Evolutionary conservation across 2,329 filamentous ascomycete genomes (phyloP).

Genomic region (Penicillium psychrosexuale): DNA sequence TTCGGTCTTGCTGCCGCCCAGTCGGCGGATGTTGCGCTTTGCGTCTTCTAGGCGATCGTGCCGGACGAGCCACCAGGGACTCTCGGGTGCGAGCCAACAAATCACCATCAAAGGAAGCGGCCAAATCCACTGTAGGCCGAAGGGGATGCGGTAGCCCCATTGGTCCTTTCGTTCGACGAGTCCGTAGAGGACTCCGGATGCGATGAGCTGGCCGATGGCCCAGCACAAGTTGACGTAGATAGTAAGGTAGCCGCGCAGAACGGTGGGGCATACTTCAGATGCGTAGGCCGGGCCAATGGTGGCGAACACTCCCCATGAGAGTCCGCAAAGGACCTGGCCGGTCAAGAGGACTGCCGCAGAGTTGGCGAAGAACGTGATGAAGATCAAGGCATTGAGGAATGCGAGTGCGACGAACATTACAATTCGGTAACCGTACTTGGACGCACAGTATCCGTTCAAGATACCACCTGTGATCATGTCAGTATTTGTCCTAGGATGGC

Average conservation of each 20-base stretch:
- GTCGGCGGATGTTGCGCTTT: constrained; percentile 19
- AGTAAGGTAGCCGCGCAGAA: constrained; percentile 33
- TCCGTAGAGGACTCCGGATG: constrained; percentile 30
- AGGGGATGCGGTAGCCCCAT: constrained; percentile 40
- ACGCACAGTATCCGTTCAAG: constrained; percentile 29
- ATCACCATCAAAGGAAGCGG: constrained; percentile 23
- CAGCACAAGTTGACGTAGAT: constrained; percentile 43
- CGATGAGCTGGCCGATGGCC: constrained; percentile 31
- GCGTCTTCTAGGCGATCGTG: constrained; percentile 23
- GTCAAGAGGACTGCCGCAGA: constrained; percentile 45
- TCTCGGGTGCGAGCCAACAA: constrained; percentile 26
- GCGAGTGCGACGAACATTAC: constrained; percentile 46
- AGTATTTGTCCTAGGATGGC: neutral
- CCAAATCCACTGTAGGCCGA: constrained; percentile 33
- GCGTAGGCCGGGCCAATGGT: constrained; percentile 28
- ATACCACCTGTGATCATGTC: constrained; percentile 24
- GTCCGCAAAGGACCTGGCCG: constrained; percentile 48
- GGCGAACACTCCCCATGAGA: constrained; percentile 39
- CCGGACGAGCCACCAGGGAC: constrained; percentile 28
- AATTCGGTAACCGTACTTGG: constrained; percentile 43
- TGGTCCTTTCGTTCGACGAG: constrained; percentile 30
- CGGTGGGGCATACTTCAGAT: constrained; percentile 29
- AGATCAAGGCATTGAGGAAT: constrained; percentile 46
- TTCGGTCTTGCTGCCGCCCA: constrained; percentile 23
- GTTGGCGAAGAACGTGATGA: constrained; percentile 51